These are phyloP conservation scores for Inga leiocalycina DNA, from an alignment of 306 rosid genomes.

Conservation along the genomic window DNA sequence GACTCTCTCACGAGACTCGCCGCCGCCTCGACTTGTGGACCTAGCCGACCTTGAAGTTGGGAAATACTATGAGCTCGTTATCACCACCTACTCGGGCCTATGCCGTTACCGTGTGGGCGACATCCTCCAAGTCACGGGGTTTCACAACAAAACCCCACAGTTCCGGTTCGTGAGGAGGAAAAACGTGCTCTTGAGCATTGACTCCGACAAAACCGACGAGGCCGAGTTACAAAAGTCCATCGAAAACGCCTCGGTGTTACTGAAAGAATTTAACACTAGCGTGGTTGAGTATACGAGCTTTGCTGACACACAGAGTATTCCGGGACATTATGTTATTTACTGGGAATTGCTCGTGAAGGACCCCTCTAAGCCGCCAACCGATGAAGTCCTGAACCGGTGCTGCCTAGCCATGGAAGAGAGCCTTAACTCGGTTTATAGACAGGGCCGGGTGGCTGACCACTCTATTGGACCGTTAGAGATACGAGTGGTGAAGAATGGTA, in stretches of 20 bases:
- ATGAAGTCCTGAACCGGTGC: constrained; percentile 54
- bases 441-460: constrained; percentile 78
- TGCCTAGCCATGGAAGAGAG: constrained; percentile 82
- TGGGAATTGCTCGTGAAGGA: constrained; percentile 85
- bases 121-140: constrained; percentile 74
- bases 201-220: constrained; percentile 85
- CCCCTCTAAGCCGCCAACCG: constrained; percentile 41
- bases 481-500: constrained; percentile 81
- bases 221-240: constrained; percentile 75
- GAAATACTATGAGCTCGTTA: constrained; percentile 72
- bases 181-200: constrained; percentile 83
- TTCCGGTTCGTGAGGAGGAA: constrained; percentile 80
- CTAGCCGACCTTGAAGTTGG: constrained; percentile 73
- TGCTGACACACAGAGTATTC: constrained; percentile 67
- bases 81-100: constrained; percentile 79
- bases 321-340: constrained; percentile 91
- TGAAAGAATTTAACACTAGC: constrained; percentile 59
- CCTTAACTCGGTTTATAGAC: constrained; percentile 85
- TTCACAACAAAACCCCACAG: constrained; percentile 69
- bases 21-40: constrained; percentile 70
- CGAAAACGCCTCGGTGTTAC: constrained; percentile 52
- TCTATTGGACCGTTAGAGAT: constrained; percentile 93
- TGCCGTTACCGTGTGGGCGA: constrained; percentile 90
- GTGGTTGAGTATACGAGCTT: constrained; percentile 87
- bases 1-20: constrained; percentile 52